A percentile compares a stretch with the other conserved stretches of the same genome.
phyloP scores from a whole-genome alignment of 2,329 filamentous ascomycete genomes.

The Aspergillus terreus region DNA sequence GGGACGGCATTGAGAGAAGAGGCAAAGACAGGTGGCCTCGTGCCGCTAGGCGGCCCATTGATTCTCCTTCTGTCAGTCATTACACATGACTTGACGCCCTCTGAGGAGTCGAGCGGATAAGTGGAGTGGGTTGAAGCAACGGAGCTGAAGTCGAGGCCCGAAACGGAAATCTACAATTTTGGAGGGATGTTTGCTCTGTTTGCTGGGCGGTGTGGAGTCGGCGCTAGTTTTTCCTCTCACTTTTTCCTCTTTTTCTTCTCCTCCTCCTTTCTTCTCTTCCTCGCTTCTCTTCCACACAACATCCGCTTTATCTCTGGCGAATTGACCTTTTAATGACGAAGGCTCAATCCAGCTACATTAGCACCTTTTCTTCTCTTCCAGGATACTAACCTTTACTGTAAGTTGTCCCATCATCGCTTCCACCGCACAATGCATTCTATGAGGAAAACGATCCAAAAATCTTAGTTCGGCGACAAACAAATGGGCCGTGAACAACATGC shows the following conservation, averaged over 20 bases:
- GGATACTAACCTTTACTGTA: constrained; percentile 22
- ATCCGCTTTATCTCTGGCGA: not conserved
- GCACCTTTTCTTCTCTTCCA: not conserved
- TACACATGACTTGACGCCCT: constrained; percentile 19
- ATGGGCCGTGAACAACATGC: constrained; percentile 60
- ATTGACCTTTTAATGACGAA: constrained; percentile 18
- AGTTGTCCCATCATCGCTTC: constrained; percentile 15
- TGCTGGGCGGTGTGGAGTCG: constrained; percentile 19
- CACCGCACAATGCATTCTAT: constrained; percentile 26
- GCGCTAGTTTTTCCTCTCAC: constrained; percentile 14
- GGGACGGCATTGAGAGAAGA: constrained; percentile 40
- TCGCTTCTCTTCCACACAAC: constrained; percentile 16
- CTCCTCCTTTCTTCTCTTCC: constrained; percentile 13
- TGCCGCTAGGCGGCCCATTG: constrained; percentile 79
- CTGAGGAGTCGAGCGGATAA: constrained; percentile 5
- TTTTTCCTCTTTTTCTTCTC: constrained; percentile 16
- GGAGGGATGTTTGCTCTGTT: constrained; percentile 38
- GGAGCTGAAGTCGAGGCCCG: constrained; percentile 15
- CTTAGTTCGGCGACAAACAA: constrained; percentile 51
- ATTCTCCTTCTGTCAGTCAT: constrained; percentile 87
- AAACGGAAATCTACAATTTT: constrained; percentile 34
- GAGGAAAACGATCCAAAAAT: constrained; percentile 51
- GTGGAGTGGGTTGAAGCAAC: not conserved
- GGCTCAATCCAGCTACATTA: not conserved
- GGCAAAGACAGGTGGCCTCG: constrained; percentile 68